Evolutionary conservation across 257 asterid genomes (phyloP).

Genomic region (Solanum verrucosum): DNA sequence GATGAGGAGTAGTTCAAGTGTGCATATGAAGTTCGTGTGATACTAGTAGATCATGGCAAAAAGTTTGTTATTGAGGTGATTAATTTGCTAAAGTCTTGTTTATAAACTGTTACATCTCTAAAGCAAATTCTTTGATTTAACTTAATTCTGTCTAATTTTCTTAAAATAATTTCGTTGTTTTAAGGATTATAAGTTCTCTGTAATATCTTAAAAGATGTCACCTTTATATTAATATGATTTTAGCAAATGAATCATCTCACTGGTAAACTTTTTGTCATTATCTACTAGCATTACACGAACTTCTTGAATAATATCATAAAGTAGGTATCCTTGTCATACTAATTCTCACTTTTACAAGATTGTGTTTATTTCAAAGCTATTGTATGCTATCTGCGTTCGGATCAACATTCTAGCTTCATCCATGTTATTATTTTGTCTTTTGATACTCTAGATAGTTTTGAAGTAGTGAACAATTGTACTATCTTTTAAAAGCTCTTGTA

Average conservation of each 20-base stretch:
- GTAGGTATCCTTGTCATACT: too few species aligned
- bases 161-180: not conserved
- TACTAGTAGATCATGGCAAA: not conserved
- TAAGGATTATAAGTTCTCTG: too few species aligned
- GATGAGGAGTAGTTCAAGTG: not conserved
- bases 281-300: not conserved
- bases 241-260: not conserved
- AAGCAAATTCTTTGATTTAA: not conserved
- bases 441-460: too few species aligned
- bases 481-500: not conserved
- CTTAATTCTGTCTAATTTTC: not conserved
- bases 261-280: not conserved
- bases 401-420: too few species aligned
- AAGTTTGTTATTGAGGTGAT: not conserved
- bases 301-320: not conserved
- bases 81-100: not conserved
- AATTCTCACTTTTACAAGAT: too few species aligned
- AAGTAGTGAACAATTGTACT: not conserved
- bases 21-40: not conserved
- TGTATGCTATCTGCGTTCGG: not conserved
- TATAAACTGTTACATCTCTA: not conserved
- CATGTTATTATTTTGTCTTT: too few species aligned
- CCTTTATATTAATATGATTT: too few species aligned
- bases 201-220: not conserved
- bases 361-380: not conserved